Conservation (phyloP, 139 green algal genomes). For the Micractinium sp. region DNA sequence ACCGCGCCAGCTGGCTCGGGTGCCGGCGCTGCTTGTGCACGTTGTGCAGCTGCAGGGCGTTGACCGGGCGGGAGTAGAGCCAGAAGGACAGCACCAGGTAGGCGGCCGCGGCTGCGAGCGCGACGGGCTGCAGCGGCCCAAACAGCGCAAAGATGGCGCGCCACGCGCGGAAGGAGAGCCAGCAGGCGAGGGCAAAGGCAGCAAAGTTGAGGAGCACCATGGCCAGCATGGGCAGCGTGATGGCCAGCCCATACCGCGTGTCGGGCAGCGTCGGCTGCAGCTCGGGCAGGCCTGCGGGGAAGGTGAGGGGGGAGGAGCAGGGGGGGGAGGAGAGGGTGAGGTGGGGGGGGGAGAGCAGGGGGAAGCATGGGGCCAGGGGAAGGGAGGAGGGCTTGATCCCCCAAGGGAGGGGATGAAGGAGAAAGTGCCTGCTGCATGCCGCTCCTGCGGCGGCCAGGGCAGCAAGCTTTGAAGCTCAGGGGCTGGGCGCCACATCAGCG, state of each 20-base stretch:
- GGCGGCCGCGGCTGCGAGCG: not conserved
- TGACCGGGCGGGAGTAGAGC: slow-evolving; percentile 19
- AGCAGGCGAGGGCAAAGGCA: not conserved
- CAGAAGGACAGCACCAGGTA: slow-evolving; percentile 7
- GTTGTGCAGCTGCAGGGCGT: slow-evolving; percentile 24
- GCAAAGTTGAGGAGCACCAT: slow-evolving; percentile 4
- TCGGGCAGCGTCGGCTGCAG: not conserved
- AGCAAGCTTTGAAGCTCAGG: not conserved
- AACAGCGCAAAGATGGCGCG: slow-evolving; percentile 9
- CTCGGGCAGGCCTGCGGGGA: slow-evolving; percentile 22
- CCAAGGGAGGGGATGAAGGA: no score
- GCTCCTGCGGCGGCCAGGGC: no score
- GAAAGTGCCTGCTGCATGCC: no score
- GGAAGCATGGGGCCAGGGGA: no score
- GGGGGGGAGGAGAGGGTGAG: no score
- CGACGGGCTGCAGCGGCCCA: not conserved
- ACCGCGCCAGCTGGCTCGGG: not conserved
- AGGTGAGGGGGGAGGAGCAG: not conserved
- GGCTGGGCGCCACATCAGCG: not conserved
- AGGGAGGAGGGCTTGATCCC: no score
- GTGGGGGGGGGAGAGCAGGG: not conserved
- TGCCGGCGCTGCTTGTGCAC: not conserved
- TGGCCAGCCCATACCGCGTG: not conserved
- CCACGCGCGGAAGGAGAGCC: not conserved
- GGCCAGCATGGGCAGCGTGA: slow-evolving; percentile 1